These are phyloP conservation scores for Globisporangium parvum DNA, from an alignment of 352 stramenopile species.

Conservation along the genomic window DNA sequence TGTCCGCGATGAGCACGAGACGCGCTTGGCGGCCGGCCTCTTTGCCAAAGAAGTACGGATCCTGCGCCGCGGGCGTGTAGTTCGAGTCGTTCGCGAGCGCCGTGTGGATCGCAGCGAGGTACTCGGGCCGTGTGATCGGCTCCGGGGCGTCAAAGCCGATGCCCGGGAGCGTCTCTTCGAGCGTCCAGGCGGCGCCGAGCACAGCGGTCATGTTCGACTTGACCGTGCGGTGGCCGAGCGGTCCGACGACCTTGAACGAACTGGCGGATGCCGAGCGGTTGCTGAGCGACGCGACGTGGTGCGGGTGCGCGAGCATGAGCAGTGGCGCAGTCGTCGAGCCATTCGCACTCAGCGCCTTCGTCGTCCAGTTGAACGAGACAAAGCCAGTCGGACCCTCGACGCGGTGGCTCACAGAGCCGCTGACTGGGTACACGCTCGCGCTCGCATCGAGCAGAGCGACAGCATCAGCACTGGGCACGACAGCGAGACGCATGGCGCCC, in stretches of 20 bases:
- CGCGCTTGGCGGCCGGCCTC: conserved; percentile 73
- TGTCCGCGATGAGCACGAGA: conserved; percentile 76
- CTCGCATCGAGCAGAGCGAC: conserved; percentile 39
- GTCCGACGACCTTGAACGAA: conserved; percentile 34
- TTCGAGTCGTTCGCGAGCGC: conserved; percentile 60
- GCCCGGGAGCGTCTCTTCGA: conserved; percentile 49
- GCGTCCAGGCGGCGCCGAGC: conserved; percentile 49
- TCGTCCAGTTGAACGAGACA: conserved; percentile 60
- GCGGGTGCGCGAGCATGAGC: conserved; percentile 70
- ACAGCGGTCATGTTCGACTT: conserved; percentile 82
- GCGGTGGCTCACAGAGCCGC: conserved; percentile 30
- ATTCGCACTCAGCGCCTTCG: conserved; percentile 28
- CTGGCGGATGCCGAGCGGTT: conserved; percentile 11
- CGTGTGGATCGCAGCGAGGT: conserved; percentile 42
- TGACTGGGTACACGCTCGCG: conserved; percentile 48
- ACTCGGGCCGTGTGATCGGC: conserved; percentile 23
- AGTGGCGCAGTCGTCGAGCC: conserved; percentile 18
- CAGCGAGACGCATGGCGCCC: conserved; percentile 44
- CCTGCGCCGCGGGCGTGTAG: conserved; percentile 51
- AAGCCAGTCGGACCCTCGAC: conserved; percentile 22
- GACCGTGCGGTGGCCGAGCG: conserved; percentile 58
- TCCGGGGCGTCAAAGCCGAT: conserved; percentile 38
- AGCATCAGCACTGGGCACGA: conserved; percentile 36
- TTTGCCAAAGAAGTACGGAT: conserved; percentile 88
- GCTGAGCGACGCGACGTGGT: conserved; percentile 55